Evolutionary conservation across 2,329 filamentous ascomycete species (phyloP), one percentile per base, ranked within the genome.

Genomic region (Xylariales sp.): DNA sequence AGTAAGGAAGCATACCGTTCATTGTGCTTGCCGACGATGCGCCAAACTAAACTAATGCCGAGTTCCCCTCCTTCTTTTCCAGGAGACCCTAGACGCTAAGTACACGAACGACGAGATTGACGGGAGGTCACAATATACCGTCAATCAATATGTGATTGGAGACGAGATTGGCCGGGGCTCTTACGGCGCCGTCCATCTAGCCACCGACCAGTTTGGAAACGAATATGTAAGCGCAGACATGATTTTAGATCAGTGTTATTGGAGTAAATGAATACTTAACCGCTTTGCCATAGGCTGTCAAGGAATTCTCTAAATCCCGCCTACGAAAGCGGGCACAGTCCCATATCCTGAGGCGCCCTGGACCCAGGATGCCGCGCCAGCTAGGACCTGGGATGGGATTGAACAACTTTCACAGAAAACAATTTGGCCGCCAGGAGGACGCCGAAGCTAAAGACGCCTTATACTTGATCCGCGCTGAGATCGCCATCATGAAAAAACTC

Each of bases 401-500:
- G 50, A 75, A 72, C 65, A 67, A 66, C 39, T 69, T 74, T 45
- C 73, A 78, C 54, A 76, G 62, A 65, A 75, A 72, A 59, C 74
- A 77, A 61, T 75, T 81, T 30, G 76, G 78, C 32, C 75, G 77
- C 39, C 80, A 84, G 65, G 83, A 86, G 68, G 82, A 84, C 53
- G 86, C 86, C 50, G 90, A 92, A 77, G 91, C 90, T 73, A 83
- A 84, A 32, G 88, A 90, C 75, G 89, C 95, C 0, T 84, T 98
- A 12, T 92, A 92, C 75, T 83, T 98, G 67, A 98, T 99, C 79
- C 92, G 94, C 69, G 93, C 97, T 79, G 96, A 99, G 80, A 96
- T 98, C 75, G 96, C 96, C 66, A 97, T 98, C 77, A 98, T 99
- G 94, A 99, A 98, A 84, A 98, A 98, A 81, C 86, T 98, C 54